Base-by-base conservation (phyloP, 2,329 filamentous ascomycete genomes). In the Xylariaceae sp. region DNA sequence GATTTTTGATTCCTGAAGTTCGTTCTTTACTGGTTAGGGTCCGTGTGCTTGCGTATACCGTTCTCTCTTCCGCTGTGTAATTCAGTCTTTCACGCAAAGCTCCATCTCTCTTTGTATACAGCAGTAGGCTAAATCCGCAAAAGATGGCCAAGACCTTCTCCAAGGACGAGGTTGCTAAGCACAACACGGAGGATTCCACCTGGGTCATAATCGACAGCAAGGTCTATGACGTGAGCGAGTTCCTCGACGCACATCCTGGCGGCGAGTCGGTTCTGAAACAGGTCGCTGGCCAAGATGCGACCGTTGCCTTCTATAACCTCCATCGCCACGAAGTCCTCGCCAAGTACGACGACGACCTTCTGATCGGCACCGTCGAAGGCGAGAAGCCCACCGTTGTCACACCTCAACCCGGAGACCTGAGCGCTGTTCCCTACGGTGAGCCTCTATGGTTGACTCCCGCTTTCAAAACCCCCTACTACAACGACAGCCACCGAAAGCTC, bases 181-280 rank as follows among this genome's bases (percentile, higher is more conserved):
- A 93, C 75, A 90, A 86, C 69, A 83, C 80, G 51, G 84, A 88
- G 45, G 87, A 91, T 59, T 87, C 86, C 57, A 75, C 90, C 52
- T 92, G 89, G 87, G 87, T 89, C 72, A 86, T 96, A 65, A 84
- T 96, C 71, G 90, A 96, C 75, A 84, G 88, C 72, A 87, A 86
- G 64, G 89, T 95, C 66, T 96, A 95, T 76, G 89, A 96, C 72
- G 80, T 92, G 12, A 86, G 86, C 55, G 89, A 95, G 60, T 96
- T 95, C 70, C 71, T 90, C 61, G 88, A 94, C 66, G 89, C 88
- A 18, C 90, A 96, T 65, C 90, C 90, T 1, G 90, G 90, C 61
- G 90, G 90, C 63, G 84, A 86, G 63, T 84, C 88, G 41, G 90
- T 95, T 19, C 82, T 95, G 36, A 79, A 82, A 48, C 89, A 96